phyloP scores from a whole-genome alignment of 768 basidiomycete species.

The Lactarius quietus region DNA sequence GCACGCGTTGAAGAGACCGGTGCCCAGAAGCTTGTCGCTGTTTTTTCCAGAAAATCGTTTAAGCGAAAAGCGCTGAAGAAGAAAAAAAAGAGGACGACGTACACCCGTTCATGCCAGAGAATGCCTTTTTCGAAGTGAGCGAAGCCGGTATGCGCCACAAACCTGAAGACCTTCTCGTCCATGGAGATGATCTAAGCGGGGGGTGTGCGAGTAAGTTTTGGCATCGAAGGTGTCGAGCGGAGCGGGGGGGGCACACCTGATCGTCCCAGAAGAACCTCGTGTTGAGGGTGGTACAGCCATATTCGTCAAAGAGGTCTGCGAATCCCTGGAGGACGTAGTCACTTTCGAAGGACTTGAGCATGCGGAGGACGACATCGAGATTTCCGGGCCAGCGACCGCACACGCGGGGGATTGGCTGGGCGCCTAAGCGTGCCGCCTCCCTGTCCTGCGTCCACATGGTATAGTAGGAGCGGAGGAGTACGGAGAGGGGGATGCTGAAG shows the following conservation, averaged over 20 bases:
- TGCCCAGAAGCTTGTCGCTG: constrained; percentile 40
- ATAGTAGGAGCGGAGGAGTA: constrained; percentile 16
- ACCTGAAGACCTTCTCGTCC: constrained; percentile 23
- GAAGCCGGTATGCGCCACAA: constrained; percentile 24
- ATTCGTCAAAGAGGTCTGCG: constrained; percentile 29
- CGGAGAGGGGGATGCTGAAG: constrained; percentile 12
- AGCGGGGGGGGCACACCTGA: constrained; percentile 22
- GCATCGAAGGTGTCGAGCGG: not conserved
- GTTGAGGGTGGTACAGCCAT: constrained; percentile 33
- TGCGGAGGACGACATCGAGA: constrained; percentile 31
- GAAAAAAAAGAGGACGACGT: not conserved
- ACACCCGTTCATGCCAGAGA: constrained; percentile 26
- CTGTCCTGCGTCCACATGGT: constrained; percentile 15
- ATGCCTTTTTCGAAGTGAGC: constrained; percentile 26
- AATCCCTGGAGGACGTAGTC: constrained; percentile 32
- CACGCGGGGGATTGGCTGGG: constrained; percentile 30
- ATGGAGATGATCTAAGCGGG: constrained; percentile 24
- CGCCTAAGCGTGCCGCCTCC: constrained; percentile 25
- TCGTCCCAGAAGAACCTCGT: constrained; percentile 36
- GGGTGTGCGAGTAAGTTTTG: not conserved
- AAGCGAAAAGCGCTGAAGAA: constrained; percentile 1
- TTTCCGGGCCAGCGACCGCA: constrained; percentile 35
- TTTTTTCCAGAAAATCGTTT: not conserved
- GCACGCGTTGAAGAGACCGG: constrained; percentile 56
- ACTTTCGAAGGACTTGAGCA: constrained; percentile 26